A percentile compares a stretch with the other conserved stretches of the same genome.
Evolutionary conservation across 495 filamentous ascomycete species (phyloP).

Genomic region (Achaetomiella virescens): DNA sequence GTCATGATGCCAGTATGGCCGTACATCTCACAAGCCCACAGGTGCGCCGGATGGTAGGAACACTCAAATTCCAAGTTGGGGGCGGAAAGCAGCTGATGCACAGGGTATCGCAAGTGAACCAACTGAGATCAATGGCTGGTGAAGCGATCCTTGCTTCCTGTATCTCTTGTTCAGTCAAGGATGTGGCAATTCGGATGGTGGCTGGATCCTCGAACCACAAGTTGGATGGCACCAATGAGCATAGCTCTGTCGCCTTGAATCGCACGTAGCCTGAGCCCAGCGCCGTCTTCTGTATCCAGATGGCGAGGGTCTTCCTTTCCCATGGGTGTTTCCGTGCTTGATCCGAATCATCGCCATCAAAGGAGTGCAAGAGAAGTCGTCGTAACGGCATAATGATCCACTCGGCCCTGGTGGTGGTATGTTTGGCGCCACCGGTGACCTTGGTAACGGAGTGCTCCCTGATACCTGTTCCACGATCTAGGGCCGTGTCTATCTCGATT

Average conservation of each 20-base stretch:
- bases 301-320: neutral
- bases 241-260: neutral
- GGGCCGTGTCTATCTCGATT: neutral
- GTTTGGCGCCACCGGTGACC: neutral
- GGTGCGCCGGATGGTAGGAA: neutral
- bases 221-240: neutral
- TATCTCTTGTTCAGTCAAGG: neutral
- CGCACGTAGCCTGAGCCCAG: neutral
- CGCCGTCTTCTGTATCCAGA: conserved; percentile 4
- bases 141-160: neutral
- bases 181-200: neutral
- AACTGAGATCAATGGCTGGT: neutral
- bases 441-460: neutral
- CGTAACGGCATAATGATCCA: neutral
- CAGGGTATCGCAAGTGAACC: no score
- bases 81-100: no score
- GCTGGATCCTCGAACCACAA: neutral
- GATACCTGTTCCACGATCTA: neutral
- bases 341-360: neutral
- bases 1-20: neutral
- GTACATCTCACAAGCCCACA: neutral
- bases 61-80: no score
- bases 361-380: neutral
- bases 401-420: no score
- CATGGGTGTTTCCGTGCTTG: no score